Base-by-base conservation (phyloP, 805 yeast species). In the Lachancea cidri region DNA sequence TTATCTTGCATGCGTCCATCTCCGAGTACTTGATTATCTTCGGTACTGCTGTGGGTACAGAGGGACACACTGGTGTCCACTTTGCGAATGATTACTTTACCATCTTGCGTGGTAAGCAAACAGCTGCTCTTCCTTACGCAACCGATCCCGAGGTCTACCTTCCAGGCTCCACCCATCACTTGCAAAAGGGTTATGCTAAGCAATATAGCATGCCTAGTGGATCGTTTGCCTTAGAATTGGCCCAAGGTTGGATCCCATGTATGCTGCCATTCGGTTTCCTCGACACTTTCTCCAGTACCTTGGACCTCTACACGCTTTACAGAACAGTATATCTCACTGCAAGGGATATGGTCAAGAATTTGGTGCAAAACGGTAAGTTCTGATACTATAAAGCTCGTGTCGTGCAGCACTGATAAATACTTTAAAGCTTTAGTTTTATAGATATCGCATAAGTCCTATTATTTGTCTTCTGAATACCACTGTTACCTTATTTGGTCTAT, bases 161-260 rank as follows among this genome's bases (percentile, higher is more conserved):
- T 15, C 95, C 98, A 1, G 98, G 98, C 36, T 86, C 84, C 56
- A 79, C 78, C 48, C 94, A 93, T 62, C 91, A 83, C 60, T 72
- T 91, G 60, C 62, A 55, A 31, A 83, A 77, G 60, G 96, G 96
- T 27, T 49, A 61, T 33, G 76, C 77, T 52, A 87, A 86, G 66
- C 98, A 93, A 66, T 93, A 93, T 64, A 52, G 79, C 19, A 86
- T 93, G 95, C 83, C 86, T 2, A 63, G 76, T 22, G 95, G 83
- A 29, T 72, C 85, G 0, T 93, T 81, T 65, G 96, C 98, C 8
- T 69, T 93, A 50, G 98, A 93, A 63, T 73, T 91, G 56, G 98
- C 98, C 5, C 98, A 91, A 69, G 98, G 98, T 45, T 93, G 96
- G 95, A 86, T 93, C 50, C 98, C 98, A 27, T 82, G 91, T 33